These are phyloP conservation scores for Coemansia reversa DNA, from an alignment of 192 early-diverging fungal genomes.

Conservation along the genomic window DNA sequence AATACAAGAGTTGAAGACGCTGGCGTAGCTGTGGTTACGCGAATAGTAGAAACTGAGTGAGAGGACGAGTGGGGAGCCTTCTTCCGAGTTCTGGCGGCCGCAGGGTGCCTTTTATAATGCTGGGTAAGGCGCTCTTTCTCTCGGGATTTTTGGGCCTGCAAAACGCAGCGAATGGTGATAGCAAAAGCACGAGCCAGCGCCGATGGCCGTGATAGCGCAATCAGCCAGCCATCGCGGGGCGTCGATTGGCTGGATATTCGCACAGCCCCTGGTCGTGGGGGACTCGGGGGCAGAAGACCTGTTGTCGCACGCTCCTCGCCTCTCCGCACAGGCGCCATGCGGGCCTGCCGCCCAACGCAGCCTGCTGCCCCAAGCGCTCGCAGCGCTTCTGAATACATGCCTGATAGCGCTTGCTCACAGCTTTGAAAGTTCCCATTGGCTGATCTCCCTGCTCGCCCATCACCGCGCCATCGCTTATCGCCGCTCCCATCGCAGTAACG, in stretches of 20 bases:
- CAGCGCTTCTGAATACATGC: background rate
- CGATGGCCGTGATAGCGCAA: constrained; percentile 19
- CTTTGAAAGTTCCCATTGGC: too few species aligned
- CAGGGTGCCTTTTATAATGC: too few species aligned
- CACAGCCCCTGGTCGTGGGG: constrained; percentile 2
- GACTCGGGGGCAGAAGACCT: too few species aligned
- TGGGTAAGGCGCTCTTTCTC: background rate
- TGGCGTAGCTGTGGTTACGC: background rate
- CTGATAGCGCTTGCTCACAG: background rate
- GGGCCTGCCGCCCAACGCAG: too few species aligned
- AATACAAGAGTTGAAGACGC: background rate
- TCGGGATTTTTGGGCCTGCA: constrained; percentile 25
- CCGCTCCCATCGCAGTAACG: background rate
- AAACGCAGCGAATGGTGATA: constrained; percentile 11
- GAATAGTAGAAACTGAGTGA: background rate
- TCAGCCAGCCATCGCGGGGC: constrained; percentile 8
- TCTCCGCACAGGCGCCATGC: too few species aligned
- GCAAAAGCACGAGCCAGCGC: constrained; percentile 28
- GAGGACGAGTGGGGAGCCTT: background rate
- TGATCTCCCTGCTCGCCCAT: background rate
- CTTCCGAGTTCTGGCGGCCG: background rate
- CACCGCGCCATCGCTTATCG: constrained; percentile 1
- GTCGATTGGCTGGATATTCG: constrained; percentile 26
- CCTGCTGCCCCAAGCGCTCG: background rate
- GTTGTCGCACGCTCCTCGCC: too few species aligned